Percentiles rank a stretch among this genome's conserved stretches.
Evolutionary conservation across 805 yeast genomes (phyloP).

Genomic region (Hanseniaspora lachancei): DNA sequence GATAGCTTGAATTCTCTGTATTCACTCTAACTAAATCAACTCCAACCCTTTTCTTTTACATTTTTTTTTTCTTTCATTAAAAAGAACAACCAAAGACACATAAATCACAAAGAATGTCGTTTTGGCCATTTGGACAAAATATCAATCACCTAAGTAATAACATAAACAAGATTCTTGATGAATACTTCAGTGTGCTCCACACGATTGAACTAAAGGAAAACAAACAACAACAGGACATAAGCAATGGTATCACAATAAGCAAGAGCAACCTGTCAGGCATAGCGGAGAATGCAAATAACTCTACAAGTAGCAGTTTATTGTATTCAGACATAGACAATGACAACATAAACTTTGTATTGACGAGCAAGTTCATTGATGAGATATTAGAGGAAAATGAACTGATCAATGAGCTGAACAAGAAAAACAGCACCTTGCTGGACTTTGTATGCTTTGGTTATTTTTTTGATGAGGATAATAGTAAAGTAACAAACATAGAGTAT

Average conservation of each 20-base stretch:
- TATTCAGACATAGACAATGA: not conserved
- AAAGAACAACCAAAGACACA: not conserved
- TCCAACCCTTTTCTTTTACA: no score
- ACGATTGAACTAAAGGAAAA: slow-evolving; percentile 17
- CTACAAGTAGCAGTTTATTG: not conserved
- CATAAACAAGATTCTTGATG: slow-evolving; percentile 31
- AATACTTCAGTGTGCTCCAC: slow-evolving; percentile 27
- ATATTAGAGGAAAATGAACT: slow-evolving; percentile 30
- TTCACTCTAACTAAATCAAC: no score
- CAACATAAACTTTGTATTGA: not conserved
- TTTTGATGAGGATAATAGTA: slow-evolving; percentile 15
- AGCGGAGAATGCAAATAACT: not conserved
- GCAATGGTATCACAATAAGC: slow-evolving; percentile 1
- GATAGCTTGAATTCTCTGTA: no score
- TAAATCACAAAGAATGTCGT: slow-evolving; percentile 26
- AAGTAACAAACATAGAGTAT: slow-evolving; percentile 23
- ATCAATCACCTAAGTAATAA: slow-evolving; percentile 22
- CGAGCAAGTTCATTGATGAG: slow-evolving; percentile 25
- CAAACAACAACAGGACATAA: slow-evolving; percentile 11
- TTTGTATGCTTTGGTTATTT: slow-evolving; percentile 37
- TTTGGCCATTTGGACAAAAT: slow-evolving; percentile 35
- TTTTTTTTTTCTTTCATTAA: no score
- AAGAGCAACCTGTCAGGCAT: not conserved
- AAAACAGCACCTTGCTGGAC: slow-evolving; percentile 33
- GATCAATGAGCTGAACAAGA: slow-evolving; percentile 27